Evolutionary conservation across 2,329 filamentous ascomycete species (phyloP), one percentile per base, ranked within the genome.

Genomic region (Ophiosphaerella herpotricha): DNA sequence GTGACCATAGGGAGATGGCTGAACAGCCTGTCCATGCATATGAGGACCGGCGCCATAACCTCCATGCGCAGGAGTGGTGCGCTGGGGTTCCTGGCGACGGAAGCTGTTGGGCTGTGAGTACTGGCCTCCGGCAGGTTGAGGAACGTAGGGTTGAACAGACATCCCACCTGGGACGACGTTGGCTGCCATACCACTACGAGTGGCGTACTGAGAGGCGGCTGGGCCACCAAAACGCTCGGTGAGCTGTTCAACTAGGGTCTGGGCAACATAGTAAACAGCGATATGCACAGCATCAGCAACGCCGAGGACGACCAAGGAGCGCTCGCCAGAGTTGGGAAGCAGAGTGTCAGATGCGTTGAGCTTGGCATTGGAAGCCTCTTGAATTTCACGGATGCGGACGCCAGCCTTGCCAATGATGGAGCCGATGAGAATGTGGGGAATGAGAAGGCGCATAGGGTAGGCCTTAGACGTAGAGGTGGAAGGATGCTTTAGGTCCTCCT

Each of bases 251-350:
- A 96, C 88, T 23, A 99, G 84, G n/a, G 94, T 99, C 75, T 93
- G 96, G 48, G 92, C 93, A 57, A 99, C 92, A 70, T 99, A 99
- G 80, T 97, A 99, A 33, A 94, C 96, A 41, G 94, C 94, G 74
- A 99, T 99, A 77, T 99, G 94, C 41, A 99, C 93, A 50, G 94
- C 93, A 78, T 99, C 94, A 46, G 94, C 94, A 50, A 99, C 94
- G 73, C 94, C 94, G 76, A 97, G 91, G 26, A 99, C 92, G 43
- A 99, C 93, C 41, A 99, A 84, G n/a, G 94, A 97, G 40, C 94
- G 90, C 78, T 99, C 94, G 52, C 91, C 96, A 14, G 94, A 99
- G 54, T 97, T 83, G 41, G 94, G 94, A 48, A 99, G 83, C 71
- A 92, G 96, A 5, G 91, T 88, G 74, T 97, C 94, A 6, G 94